Evolutionary conservation across 495 filamentous ascomycete species (phyloP).

Genomic region (Neurospora pannonica): DNA sequence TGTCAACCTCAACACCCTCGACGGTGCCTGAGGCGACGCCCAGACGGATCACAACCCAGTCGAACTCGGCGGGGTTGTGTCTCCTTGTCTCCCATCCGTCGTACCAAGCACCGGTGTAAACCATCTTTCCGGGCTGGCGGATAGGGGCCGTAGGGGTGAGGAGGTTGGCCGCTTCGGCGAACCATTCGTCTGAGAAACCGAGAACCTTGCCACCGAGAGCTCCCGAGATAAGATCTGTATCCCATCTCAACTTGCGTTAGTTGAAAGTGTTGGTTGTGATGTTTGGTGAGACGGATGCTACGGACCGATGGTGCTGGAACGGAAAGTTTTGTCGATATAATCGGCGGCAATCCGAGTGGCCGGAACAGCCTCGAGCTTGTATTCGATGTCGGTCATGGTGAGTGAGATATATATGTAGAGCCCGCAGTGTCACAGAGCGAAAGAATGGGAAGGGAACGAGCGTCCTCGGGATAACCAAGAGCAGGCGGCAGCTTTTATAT

Average conservation of each 20-base stretch:
- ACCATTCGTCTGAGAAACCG: constrained; percentile 78
- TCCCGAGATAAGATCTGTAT: constrained; percentile 64
- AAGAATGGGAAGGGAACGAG: not conserved
- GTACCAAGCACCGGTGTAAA: constrained; percentile 83
- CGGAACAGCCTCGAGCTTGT: constrained; percentile 38
- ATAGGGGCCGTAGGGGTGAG: constrained; percentile 66
- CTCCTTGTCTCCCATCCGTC: constrained; percentile 92
- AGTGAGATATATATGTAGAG: not conserved
- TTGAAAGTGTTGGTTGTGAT: not conserved
- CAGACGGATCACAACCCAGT: constrained; percentile 76
- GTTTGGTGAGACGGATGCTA: constrained; percentile 1
- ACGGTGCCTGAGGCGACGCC: constrained; percentile 70
- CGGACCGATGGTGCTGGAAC: constrained; percentile 58
- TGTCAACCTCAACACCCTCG: constrained; percentile 77
- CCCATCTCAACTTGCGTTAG: not conserved
- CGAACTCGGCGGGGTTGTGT: constrained; percentile 69
- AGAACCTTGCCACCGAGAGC: constrained; percentile 66
- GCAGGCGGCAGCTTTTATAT: not conserved
- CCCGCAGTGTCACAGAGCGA: not conserved
- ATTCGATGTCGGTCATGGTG: constrained; percentile 27
- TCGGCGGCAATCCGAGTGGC: constrained; percentile 40
- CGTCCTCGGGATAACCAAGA: constrained; percentile 1
- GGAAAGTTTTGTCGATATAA: constrained; percentile 64
- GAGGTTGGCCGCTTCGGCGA: constrained; percentile 74
- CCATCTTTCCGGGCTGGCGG: constrained; percentile 70